Percentiles rank a stretch among this genome's conserved stretches.
Conservation (phyloP, 1,139 yeast genomes). For the Protomyces inundatus region DNA sequence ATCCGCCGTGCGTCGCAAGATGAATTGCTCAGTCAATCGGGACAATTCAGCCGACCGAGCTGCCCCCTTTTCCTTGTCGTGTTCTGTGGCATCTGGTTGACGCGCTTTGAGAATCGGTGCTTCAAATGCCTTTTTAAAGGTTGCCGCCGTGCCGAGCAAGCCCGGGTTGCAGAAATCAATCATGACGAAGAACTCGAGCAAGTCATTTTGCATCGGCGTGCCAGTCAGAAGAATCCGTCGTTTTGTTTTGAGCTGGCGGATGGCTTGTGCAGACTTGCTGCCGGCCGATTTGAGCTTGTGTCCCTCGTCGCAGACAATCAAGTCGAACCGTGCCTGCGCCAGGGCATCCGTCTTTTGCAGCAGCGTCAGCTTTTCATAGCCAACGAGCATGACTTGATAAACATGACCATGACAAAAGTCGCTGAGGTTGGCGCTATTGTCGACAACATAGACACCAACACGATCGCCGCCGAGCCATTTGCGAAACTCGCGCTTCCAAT, state of each 20-base stretch:
- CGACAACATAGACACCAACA: constrained; percentile 39
- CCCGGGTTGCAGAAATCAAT: constrained; percentile 83
- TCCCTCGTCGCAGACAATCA: constrained; percentile 91
- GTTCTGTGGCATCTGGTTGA: constrained; percentile 58
- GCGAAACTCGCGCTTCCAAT: constrained; percentile 83
- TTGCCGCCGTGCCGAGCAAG: constrained; percentile 56
- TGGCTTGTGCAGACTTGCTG: constrained; percentile 21
- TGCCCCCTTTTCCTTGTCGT: constrained; percentile 55
- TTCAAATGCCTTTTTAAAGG: constrained; percentile 63
- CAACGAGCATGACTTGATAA: constrained; percentile 76
- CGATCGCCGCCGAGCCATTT: constrained; percentile 80
- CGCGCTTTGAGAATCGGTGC: constrained; percentile 69
- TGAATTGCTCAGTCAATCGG: constrained; percentile 45
- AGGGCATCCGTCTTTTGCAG: constrained; percentile 50
- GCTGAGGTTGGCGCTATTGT: constrained; percentile 49
- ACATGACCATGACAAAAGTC: constrained; percentile 67
- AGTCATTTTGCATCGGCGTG: constrained; percentile 92
- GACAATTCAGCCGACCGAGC: constrained; percentile 50
- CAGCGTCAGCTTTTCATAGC: constrained; percentile 73
- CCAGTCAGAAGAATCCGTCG: constrained; percentile 77
- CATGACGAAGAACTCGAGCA: constrained; percentile 74
- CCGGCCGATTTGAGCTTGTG: constrained; percentile 58
- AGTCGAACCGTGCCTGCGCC: constrained; percentile 51
- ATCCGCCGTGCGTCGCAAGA: constrained; percentile 67
- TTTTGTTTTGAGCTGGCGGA: constrained; percentile 11